phyloP scores from a whole-genome alignment of 805 yeast species.

The Starmerella gropengiesseri region DNA sequence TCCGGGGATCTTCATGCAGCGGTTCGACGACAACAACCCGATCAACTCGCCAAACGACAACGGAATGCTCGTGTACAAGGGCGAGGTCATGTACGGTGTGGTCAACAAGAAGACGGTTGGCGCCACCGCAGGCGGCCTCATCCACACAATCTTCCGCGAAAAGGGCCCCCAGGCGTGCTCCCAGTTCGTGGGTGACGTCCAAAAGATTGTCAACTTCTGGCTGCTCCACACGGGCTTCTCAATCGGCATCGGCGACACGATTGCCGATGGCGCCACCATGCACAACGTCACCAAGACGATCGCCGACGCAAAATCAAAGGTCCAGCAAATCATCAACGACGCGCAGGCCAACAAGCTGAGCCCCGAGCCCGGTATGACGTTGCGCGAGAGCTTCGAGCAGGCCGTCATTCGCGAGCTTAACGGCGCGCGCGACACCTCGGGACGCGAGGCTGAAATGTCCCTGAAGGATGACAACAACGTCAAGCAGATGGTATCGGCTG shows the following conservation, averaged over 20 bases:
- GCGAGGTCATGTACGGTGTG: conserved; percentile 95
- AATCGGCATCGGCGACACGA: conserved; percentile 99
- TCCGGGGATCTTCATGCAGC: conserved; percentile 84
- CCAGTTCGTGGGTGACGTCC: conserved; percentile 79
- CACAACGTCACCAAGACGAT: conserved; percentile 85
- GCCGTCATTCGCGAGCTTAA: conserved; percentile 89
- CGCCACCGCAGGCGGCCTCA: conserved; percentile 95
- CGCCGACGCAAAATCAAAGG: conserved; percentile 84
- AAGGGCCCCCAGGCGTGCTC: conserved; percentile 90
- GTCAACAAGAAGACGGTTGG: conserved; percentile 98
- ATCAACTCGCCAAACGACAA: conserved; percentile 77
- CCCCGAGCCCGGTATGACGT: conserved; percentile 99
- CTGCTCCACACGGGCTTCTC: conserved; percentile 92
- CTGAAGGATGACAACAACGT: conserved; percentile 90
- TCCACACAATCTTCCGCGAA: conserved; percentile 95
- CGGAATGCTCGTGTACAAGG: conserved; percentile 92
- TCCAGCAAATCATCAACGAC: conserved; percentile 82
- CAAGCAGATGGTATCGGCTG: conserved; percentile 98
- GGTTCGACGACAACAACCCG: conserved; percentile 85
- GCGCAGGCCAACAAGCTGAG: conserved; percentile 82
- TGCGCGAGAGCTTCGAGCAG: conserved; percentile 96
- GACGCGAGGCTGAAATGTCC: conserved; percentile 95
- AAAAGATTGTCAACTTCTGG: conserved; percentile 95
- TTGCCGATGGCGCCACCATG: conserved; percentile 97
- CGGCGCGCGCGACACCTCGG: conserved; percentile 98